Evolutionary conservation across 805 yeast species (phyloP).

Genomic region (Candida manassasensis): DNA sequence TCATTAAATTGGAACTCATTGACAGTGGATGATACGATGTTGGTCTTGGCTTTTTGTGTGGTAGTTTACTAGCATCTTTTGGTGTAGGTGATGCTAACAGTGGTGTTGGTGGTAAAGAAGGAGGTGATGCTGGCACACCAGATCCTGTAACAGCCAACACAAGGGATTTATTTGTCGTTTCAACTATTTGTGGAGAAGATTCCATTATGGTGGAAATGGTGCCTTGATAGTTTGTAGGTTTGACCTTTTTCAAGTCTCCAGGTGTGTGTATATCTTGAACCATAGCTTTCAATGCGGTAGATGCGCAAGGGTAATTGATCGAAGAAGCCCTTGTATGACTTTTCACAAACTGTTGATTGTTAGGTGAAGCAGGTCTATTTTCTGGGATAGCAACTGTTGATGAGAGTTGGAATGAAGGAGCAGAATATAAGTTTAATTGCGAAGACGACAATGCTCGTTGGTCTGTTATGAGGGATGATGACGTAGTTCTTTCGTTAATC

Average conservation of each 20-base stretch:
- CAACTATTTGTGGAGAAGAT: constrained; percentile 26
- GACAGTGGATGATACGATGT: constrained; percentile 78
- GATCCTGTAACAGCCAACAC: background rate
- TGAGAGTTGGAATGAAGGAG: constrained; percentile 1
- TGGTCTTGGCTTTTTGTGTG: constrained; percentile 69
- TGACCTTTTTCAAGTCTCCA: constrained; percentile 9
- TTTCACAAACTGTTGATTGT: constrained; percentile 14
- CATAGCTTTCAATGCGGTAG: constrained; percentile 67
- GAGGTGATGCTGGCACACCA: background rate
- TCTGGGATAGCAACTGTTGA: constrained; percentile 4
- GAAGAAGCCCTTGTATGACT: constrained; percentile 33
- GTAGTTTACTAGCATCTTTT: constrained; percentile 31
- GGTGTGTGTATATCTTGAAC: constrained; percentile 52
- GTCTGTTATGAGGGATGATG: constrained; percentile 17
- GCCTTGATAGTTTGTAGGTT: constrained; percentile 28
- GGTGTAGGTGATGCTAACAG: constrained; percentile 6
- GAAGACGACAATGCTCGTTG: constrained; percentile 6
- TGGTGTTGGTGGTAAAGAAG: constrained; percentile 1
- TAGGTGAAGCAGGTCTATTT: constrained; percentile 16
- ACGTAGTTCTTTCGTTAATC: constrained; percentile 37
- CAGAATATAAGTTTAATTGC: constrained; percentile 3
- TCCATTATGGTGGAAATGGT: constrained; percentile 46
- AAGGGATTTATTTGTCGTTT: background rate
- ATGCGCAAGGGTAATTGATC: constrained; percentile 49
- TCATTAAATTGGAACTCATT: constrained; percentile 25